Evolutionary conservation across 371 early-diverging fungal genomes (phyloP).

Genomic region (Coemansia sp.): DNA sequence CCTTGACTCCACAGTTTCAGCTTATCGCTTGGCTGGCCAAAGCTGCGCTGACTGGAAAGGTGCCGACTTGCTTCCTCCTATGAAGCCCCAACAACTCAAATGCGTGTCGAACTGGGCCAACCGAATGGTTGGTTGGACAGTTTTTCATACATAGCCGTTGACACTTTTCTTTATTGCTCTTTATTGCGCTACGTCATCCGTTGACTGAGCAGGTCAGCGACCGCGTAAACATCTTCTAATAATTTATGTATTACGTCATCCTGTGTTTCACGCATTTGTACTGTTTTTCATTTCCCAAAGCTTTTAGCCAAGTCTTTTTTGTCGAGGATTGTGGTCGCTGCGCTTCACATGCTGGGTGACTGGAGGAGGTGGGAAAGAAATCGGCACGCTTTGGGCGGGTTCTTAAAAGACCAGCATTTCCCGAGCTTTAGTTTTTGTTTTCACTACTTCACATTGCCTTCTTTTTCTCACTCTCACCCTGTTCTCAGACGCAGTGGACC

Average conservation of each 20-base stretch:
- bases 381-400: background rate
- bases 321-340: background rate
- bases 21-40: no score
- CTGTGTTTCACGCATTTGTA: background rate
- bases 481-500: background rate
- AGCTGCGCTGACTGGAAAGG: background rate
- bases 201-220: background rate
- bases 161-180: background rate
- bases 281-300: no score
- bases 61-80: background rate
- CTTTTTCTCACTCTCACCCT: background rate
- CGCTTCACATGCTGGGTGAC: background rate
- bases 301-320: background rate
- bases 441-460: background rate
- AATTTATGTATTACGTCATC: background rate
- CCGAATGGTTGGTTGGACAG: background rate
- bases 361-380: background rate
- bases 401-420: background rate
- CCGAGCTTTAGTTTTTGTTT: background rate
- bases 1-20: no score
- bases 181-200: background rate
- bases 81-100: background rate
- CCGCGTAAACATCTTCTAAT: background rate
- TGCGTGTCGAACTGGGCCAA: background rate
- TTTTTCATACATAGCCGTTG: background rate